Evolutionary conservation across 2,329 filamentous ascomycete species (phyloP), one percentile per base, ranked within the genome.

Genomic region (Mollisia scopiformis): DNA sequence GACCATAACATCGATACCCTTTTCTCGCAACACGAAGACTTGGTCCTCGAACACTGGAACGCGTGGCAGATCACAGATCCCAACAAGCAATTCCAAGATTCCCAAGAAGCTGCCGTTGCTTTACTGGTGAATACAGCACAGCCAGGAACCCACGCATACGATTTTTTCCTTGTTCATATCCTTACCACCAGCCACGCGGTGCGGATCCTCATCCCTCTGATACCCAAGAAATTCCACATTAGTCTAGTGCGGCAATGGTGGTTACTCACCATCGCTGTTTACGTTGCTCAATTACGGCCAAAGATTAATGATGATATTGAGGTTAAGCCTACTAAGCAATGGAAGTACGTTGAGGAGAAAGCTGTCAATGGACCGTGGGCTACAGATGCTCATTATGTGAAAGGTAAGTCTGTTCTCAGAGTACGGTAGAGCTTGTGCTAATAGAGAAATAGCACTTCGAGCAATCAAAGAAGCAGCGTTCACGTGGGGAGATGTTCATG

Each of bases 1-100:
- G 76, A 80, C 52, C 79, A 82, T 35, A 91, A 95, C 68, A 80
- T 96, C 55, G 80, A 86, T 4, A 76, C 77, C 2, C 78, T 97
- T 7, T 88, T 97, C 63, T 76, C 84, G 35, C 79, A 89, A 62
- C 84, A 89, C 55, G 89, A 94, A 70, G 80, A 83, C 14, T 81
- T 88, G 0, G 79, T 97, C 16, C 76, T 97, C 49, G 89, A 96
- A 68, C 92, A 98, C 78, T 98, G 93, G 92, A 95, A 96, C 67
- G 88, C 90, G 2, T 97, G 93, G 93, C 80, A 82, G 10, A 81
- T 96, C 23, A 77, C 82, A 8, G 82, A 93, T 62, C 88, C 91
- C 0, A 81, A 82, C n/a, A 81, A 84, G 66, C 89, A 93, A 70
- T 96, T 98, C 72, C 83, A 86, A 60, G 83, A 90, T 59, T 91